These are phyloP conservation scores for Centella asiatica DNA, from an alignment of 129 eudicot genomes.

Conservation along the genomic window DNA sequence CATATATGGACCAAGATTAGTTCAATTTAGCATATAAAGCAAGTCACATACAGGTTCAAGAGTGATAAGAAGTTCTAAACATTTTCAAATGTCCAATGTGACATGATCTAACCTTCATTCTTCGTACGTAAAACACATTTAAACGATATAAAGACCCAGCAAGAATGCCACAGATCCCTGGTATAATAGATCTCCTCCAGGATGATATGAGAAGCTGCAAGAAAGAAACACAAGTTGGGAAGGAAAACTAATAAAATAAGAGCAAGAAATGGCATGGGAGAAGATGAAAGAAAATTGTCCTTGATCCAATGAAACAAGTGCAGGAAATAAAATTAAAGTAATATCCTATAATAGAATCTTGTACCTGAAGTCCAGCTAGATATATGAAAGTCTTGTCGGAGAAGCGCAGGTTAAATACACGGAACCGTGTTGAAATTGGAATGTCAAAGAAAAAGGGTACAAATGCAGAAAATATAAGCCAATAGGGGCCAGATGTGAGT, in stretches of 20 bases:
- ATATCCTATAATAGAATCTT: not conserved
- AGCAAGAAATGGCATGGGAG: not conserved
- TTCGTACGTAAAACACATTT: constrained; percentile 63
- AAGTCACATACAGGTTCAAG: not conserved
- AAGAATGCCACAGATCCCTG: constrained; percentile 89
- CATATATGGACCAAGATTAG: not conserved
- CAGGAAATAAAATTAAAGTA: not conserved
- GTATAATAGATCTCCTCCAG: constrained; percentile 86
- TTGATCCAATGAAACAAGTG: not conserved
- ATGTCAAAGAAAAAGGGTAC: constrained; percentile 89
- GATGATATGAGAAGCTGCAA: constrained; percentile 91
- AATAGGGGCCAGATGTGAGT: constrained; percentile 89
- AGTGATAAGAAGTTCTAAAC: not conserved
- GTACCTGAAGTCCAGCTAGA: constrained; percentile 99
- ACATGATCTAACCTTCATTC: constrained; percentile 49
- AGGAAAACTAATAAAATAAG: not conserved
- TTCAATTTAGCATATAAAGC: too few relatives aligned
- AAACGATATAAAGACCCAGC: constrained; percentile 83
- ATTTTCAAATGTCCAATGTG: not conserved
- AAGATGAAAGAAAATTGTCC: not conserved
- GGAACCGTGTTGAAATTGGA: constrained; percentile 89
- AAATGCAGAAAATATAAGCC: constrained; percentile 83
- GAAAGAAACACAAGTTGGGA: constrained; percentile 12
- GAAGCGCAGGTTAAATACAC: constrained; percentile 62
- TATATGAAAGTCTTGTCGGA: constrained; percentile 89